phyloP scores from a whole-genome alignment of 108 stramenopile species.

The Parmales sp. region DNA sequence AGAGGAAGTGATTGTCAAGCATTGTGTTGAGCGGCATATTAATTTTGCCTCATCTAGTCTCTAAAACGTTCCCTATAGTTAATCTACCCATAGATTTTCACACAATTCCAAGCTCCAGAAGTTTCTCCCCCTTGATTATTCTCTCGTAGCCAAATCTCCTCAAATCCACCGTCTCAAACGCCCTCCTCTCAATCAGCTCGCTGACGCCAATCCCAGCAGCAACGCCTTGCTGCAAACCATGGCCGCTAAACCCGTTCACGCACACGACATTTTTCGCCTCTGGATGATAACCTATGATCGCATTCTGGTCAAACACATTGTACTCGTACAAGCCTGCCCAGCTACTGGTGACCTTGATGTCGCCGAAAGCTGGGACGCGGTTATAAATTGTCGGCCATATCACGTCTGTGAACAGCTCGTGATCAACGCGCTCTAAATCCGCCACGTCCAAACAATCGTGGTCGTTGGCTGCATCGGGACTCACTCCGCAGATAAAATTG shows the following conservation, averaged over 20 bases:
- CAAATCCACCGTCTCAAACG: slow-evolving; percentile 50
- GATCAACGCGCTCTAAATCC: slow-evolving; percentile 40
- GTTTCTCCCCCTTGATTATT: slow-evolving; percentile 12
- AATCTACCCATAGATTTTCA: too few relatives aligned
- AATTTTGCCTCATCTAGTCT: too few relatives aligned
- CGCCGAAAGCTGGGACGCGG: slow-evolving; percentile 59
- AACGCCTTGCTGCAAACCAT: slow-evolving; percentile 58
- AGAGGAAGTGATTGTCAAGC: too few relatives aligned
- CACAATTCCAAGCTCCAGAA: slow-evolving; percentile 46
- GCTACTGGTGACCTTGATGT: slow-evolving; percentile 46
- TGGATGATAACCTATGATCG: slow-evolving; percentile 65
- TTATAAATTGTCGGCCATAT: slow-evolving; percentile 62
- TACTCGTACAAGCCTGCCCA: slow-evolving; percentile 69
- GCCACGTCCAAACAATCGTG: slow-evolving; percentile 21
- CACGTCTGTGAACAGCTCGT: slow-evolving; percentile 45
- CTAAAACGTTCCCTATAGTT: too few relatives aligned
- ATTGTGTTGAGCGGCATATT: too few relatives aligned
- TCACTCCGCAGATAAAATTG: slow-evolving; percentile 60
- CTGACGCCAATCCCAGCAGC: slow-evolving; percentile 55
- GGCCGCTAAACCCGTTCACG: slow-evolving; percentile 29
- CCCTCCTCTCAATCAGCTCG: slow-evolving; percentile 37
- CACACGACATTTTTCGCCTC: slow-evolving; percentile 47
- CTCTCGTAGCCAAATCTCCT: slow-evolving; percentile 50
- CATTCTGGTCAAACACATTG: slow-evolving; percentile 67
- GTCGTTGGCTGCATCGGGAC: slow-evolving; percentile 44